A percentile compares a stretch with the other conserved stretches of the same genome.
These are phyloP conservation scores for Emericellopsis atlantica DNA, from an alignment of 2,329 filamentous ascomycete genomes.

Conservation along the genomic window DNA sequence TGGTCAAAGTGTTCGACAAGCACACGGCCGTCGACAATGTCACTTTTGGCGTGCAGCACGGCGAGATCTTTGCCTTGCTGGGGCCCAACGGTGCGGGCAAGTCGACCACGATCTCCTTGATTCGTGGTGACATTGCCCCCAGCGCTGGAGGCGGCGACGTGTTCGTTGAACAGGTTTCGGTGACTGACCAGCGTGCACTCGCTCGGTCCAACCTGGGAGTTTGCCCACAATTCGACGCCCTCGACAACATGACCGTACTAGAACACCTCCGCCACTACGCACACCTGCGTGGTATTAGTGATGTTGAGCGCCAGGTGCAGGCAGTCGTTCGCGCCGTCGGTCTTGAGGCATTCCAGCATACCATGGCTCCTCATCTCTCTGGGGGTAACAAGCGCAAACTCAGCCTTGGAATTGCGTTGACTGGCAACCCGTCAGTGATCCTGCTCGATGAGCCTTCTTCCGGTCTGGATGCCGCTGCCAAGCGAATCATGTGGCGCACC, in stretches of 20 bases:
- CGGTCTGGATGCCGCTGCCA: conserved; percentile 62
- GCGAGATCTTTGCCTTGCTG: conserved; percentile 62
- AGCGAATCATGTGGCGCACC: conserved; percentile 65
- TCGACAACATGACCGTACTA: conserved; percentile 61
- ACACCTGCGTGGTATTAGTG: conserved; percentile 50
- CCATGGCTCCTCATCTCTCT: conserved; percentile 55
- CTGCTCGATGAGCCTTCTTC: conserved; percentile 64
- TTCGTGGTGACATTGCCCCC: conserved; percentile 60
- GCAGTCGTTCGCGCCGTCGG: conserved; percentile 56
- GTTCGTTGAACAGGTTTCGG: conserved; percentile 54
- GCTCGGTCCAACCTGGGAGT: conserved; percentile 55
- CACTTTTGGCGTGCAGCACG: conserved; percentile 53
- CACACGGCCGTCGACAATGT: conserved; percentile 58
- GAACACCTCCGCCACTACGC: conserved; percentile 67
- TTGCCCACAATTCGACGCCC: conserved; percentile 61
- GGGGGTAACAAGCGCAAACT: conserved; percentile 71
- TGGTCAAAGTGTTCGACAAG: conserved; percentile 55
- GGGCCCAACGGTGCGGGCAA: conserved; percentile 72
- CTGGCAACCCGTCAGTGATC: conserved; percentile 61
- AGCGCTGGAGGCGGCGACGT: conserved; percentile 42
- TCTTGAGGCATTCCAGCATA: conserved; percentile 43
- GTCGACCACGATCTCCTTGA: conserved; percentile 57
- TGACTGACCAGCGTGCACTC: conserved; percentile 47
- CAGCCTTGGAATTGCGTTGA: conserved; percentile 59
- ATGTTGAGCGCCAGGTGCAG: conserved; percentile 43